phyloP scores from a whole-genome alignment of 2,329 filamentous ascomycete species.

The Ophiocordyceps sinensis region DNA sequence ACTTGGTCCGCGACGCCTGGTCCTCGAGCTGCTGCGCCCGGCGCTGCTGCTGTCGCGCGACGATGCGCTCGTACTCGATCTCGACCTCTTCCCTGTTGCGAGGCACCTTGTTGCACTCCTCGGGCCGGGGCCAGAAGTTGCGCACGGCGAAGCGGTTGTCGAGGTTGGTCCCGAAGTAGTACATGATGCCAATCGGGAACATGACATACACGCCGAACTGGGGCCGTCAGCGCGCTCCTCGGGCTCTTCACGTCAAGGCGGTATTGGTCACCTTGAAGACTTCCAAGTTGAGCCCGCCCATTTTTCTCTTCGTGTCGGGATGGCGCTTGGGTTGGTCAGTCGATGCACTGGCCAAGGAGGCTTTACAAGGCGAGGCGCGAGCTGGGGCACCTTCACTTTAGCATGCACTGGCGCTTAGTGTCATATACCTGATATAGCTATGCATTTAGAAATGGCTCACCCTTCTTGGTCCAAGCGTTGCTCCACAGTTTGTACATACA shows the following conservation, averaged over 20 bases:
- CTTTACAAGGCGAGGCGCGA: no score
- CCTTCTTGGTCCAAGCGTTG: no score
- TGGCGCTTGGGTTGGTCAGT: background rate
- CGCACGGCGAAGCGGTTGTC: slow-evolving; percentile 80
- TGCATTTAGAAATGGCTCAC: background rate
- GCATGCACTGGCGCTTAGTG: background rate
- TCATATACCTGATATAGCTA: slow-evolving; percentile 9
- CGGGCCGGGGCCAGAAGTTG: slow-evolving; percentile 83
- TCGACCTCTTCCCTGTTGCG: slow-evolving; percentile 71
- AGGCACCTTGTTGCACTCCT: slow-evolving; percentile 63
- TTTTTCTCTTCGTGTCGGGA: slow-evolving; percentile 11
- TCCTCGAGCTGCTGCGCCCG: slow-evolving; percentile 37
- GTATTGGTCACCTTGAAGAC: slow-evolving; percentile 63
- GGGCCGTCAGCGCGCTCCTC: background rate
- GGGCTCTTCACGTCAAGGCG: background rate
- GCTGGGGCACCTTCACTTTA: background rate
- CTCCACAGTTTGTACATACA: no score
- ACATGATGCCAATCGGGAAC: slow-evolving; percentile 99
- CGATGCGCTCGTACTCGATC: slow-evolving; percentile 62
- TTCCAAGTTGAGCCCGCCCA: slow-evolving; percentile 84
- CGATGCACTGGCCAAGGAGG: no score
- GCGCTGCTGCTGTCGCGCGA: slow-evolving; percentile 54
- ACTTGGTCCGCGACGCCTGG: slow-evolving; percentile 13
- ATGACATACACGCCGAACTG: slow-evolving; percentile 98
- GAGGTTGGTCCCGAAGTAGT: slow-evolving; percentile 98